Evolutionary conservation across 2,329 filamentous ascomycete species (phyloP).

Genomic region (Stagonosporopsis vannaccii): DNA sequence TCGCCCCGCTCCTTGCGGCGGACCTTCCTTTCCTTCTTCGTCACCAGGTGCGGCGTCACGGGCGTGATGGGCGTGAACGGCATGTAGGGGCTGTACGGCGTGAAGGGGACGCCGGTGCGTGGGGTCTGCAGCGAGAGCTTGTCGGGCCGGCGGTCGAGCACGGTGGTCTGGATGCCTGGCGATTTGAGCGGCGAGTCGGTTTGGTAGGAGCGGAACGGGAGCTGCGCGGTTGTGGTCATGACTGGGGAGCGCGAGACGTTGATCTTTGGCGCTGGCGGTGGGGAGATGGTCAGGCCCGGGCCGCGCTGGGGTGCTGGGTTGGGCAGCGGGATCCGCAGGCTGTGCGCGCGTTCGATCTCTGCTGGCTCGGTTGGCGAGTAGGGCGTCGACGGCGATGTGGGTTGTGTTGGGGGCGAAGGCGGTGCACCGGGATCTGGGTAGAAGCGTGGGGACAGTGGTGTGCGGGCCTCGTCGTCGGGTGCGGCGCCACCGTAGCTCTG

Average conservation of each 20-base stretch:
- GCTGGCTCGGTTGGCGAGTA: slow-evolving; percentile 46
- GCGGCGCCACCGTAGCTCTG: slow-evolving; percentile 52
- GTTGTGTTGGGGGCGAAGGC: slow-evolving; percentile 58
- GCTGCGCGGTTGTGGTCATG: slow-evolving; percentile 20
- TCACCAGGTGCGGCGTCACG: slow-evolving; percentile 77
- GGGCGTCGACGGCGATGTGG: slow-evolving; percentile 42
- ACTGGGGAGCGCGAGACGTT: not conserved
- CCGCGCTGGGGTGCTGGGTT: slow-evolving; percentile 21
- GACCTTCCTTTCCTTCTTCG: slow-evolving; percentile 73
- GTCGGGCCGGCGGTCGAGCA: slow-evolving; percentile 49
- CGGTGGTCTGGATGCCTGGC: slow-evolving; percentile 53
- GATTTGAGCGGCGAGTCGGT: slow-evolving; percentile 28
- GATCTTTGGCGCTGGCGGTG: slow-evolving; percentile 18
- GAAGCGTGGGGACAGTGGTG: slow-evolving; percentile 64
- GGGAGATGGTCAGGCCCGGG: slow-evolving; percentile 7
- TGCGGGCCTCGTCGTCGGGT: slow-evolving; percentile 56
- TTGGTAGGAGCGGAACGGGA: slow-evolving; percentile 48
- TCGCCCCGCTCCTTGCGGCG: slow-evolving; percentile 70
- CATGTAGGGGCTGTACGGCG: slow-evolving; percentile 81
- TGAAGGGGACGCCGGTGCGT: slow-evolving; percentile 65
- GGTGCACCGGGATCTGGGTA: slow-evolving; percentile 62
- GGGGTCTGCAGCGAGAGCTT: slow-evolving; percentile 55
- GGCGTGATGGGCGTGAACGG: slow-evolving; percentile 78
- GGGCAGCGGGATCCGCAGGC: slow-evolving; percentile 44
- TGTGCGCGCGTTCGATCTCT: slow-evolving; percentile 47